These are phyloP conservation scores for Cyanidiococcus yangmingshanensis DNA, from an alignment of 23 red algal species.

Conservation along the genomic window DNA sequence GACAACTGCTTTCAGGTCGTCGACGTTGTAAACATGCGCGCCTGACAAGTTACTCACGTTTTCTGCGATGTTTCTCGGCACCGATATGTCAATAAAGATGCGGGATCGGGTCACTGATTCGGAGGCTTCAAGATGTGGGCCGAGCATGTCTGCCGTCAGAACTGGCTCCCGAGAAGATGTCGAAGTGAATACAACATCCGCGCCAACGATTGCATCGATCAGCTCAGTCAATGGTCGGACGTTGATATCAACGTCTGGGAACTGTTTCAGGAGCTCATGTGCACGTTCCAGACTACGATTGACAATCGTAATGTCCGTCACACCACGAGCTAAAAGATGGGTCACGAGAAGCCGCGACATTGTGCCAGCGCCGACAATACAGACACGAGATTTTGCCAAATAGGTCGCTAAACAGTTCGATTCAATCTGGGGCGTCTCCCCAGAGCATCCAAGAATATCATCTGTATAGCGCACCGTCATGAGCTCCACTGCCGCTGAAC, in stretches of 20 bases:
- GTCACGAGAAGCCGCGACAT: constrained; percentile 87
- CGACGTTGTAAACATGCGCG: constrained; percentile 81
- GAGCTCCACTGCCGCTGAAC: constrained; percentile 83
- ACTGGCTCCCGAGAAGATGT: constrained; percentile 69
- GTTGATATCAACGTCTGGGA: constrained; percentile 54
- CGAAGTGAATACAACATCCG: constrained; percentile 80
- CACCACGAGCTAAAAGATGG: constrained; percentile 55
- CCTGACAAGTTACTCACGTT: constrained; percentile 47
- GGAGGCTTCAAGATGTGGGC: constrained; percentile 8
- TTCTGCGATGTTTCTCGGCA: constrained; percentile 71
- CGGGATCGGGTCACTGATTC: neutral
- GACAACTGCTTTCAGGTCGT: constrained; percentile 97
- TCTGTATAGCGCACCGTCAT: constrained; percentile 38
- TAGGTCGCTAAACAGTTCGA: constrained; percentile 8
- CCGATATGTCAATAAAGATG: constrained; percentile 91
- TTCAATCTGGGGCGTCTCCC: constrained; percentile 18
- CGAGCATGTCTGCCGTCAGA: constrained; percentile 33
- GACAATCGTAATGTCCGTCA: constrained; percentile 56
- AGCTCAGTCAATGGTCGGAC: constrained; percentile 35
- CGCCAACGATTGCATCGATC: constrained; percentile 41
- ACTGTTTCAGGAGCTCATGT: constrained; percentile 75
- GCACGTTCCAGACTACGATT: constrained; percentile 66
- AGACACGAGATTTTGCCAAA: constrained; percentile 21
- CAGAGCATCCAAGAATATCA: constrained; percentile 25
- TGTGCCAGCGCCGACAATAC: constrained; percentile 85